Conservation (phyloP, 2,329 filamentous ascomycete species). For the Tolypocladium album region DNA sequence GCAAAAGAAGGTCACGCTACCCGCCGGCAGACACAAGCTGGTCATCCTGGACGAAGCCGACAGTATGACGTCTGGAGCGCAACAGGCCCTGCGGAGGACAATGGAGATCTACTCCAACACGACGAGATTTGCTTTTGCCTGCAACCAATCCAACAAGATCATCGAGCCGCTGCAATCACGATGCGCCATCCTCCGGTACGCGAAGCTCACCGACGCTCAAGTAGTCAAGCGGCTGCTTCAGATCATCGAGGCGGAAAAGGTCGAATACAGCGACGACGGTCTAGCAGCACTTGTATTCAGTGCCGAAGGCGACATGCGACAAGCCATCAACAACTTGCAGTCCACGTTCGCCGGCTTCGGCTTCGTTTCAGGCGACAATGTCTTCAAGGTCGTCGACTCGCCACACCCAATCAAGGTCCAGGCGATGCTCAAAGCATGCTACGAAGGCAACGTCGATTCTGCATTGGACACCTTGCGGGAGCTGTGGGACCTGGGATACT, state of each 20-base stretch:
- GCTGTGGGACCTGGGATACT: constrained; percentile 91
- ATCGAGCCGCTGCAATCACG: constrained; percentile 97
- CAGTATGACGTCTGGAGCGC: constrained; percentile 93
- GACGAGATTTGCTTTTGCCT: constrained; percentile 93
- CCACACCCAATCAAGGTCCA: constrained; percentile 98
- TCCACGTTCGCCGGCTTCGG: constrained; percentile 89
- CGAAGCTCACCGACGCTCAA: constrained; percentile 83
- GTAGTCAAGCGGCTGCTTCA: constrained; percentile 85
- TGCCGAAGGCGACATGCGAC: constrained; percentile 96
- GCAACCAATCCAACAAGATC: constrained; percentile 98
- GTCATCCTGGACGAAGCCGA: constrained; percentile 98
- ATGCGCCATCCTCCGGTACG: constrained; percentile 91
- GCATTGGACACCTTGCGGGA: constrained; percentile 81
- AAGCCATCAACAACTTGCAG: constrained; percentile 97
- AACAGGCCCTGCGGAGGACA: constrained; percentile 86
- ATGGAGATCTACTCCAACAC: constrained; percentile 99
- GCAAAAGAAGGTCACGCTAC: constrained; percentile 96
- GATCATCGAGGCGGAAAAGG: constrained; percentile 85
- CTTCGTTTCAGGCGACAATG: constrained; percentile 94
- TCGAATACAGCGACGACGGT: constrained; percentile 86
- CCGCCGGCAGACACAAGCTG: constrained; percentile 82
- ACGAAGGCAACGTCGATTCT: constrained; percentile 81
- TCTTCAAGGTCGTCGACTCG: constrained; percentile 94
- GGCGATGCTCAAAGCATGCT: constrained; percentile 95
- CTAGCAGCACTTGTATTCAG: constrained; percentile 94